Evolutionary conservation across 2,329 filamentous ascomycete genomes (phyloP).

Genomic region (Nannizzia gypsea): DNA sequence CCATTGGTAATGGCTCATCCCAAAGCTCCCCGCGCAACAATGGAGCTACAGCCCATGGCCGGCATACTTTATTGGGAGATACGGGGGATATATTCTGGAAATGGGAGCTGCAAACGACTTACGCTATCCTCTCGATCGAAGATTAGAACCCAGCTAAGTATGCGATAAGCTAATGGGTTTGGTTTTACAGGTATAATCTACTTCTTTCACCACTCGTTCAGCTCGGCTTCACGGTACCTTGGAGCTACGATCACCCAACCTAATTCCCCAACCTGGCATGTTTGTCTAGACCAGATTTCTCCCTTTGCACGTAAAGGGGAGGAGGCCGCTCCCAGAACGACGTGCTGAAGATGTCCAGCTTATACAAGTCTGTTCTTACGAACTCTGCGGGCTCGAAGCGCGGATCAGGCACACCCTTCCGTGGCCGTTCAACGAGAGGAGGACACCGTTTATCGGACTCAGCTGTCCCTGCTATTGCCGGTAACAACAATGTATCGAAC

Average conservation of each 20-base stretch:
- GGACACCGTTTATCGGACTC: background rate
- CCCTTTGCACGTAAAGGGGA: background rate
- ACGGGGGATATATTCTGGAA: background rate
- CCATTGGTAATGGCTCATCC: background rate
- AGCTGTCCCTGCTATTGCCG: background rate
- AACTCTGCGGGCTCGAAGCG: background rate
- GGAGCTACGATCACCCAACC: background rate
- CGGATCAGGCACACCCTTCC: background rate
- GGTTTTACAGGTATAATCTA: background rate
- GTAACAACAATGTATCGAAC: background rate
- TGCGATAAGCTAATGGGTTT: background rate
- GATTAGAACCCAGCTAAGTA: background rate
- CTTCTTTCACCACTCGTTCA: background rate
- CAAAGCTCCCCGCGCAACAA: background rate
- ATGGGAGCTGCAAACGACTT: background rate
- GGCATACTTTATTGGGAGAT: background rate
- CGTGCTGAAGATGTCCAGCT: background rate
- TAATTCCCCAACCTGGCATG: background rate
- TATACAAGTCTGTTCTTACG: constrained; percentile 1
- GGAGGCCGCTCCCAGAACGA: background rate
- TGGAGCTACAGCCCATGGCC: background rate
- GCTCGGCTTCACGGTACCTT: background rate
- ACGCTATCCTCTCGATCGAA: background rate
- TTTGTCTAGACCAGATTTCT: background rate
- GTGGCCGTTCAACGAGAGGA: background rate